phyloP scores from a whole-genome alignment of 805 yeast species.

The Candida gorgasii region DNA sequence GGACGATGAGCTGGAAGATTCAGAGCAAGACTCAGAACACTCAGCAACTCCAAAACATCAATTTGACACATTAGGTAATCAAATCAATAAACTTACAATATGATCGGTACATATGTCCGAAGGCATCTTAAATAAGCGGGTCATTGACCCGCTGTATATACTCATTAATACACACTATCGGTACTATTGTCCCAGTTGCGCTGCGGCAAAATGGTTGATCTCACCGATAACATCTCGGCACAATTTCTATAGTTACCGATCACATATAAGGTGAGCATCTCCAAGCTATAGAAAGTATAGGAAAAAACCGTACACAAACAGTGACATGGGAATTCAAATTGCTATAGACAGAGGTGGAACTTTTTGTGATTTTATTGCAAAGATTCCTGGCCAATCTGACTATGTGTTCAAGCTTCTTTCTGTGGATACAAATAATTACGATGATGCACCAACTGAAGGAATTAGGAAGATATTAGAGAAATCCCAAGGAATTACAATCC shows the following conservation, averaged over 20 bases:
- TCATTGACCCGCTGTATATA: no score
- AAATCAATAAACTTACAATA: not conserved
- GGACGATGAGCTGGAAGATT: not conserved
- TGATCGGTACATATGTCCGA: no score
- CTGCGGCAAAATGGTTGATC: not conserved
- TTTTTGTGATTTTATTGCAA: constrained; percentile 72
- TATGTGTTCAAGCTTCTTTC: constrained; percentile 76
- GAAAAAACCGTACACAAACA: not conserved
- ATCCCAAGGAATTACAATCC: constrained; percentile 53
- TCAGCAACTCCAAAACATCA: no score
- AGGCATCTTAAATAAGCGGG: no score
- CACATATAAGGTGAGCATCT: not conserved
- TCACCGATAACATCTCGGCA: not conserved
- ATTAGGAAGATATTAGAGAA: constrained; percentile 73
- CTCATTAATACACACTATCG: no score
- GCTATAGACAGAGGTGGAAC: constrained; percentile 74
- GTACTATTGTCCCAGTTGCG: no score
- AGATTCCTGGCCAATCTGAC: constrained; percentile 53
- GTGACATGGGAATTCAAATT: constrained; percentile 22
- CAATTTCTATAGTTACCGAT: not conserved
- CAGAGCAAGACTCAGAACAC: not conserved
- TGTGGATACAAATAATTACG: constrained; percentile 84
- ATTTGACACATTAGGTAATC: constrained; percentile 24
- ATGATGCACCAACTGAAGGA: constrained; percentile 93
- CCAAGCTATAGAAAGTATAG: no score